phyloP scores from a whole-genome alignment of 768 basidiomycete genomes.

The Lentinula raphanica region DNA sequence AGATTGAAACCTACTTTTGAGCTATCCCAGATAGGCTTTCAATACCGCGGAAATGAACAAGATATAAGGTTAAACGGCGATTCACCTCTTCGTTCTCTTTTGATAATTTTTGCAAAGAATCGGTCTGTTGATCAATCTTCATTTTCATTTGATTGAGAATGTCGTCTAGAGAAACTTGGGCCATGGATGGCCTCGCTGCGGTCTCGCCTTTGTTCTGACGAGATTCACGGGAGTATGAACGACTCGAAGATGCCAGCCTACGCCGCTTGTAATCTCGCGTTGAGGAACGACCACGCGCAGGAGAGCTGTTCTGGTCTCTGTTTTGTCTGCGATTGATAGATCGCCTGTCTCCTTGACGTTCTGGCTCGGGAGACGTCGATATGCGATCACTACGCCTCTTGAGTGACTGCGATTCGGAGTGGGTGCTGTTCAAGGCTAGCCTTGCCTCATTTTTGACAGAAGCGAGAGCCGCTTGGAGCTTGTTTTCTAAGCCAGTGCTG shows the following conservation, averaged over 20 bases:
- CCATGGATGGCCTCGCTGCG: background rate
- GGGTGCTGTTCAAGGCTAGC: slow-evolving; percentile 4
- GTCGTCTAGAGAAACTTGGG: slow-evolving; percentile 17
- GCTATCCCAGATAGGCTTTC: background rate
- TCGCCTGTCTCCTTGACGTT: background rate
- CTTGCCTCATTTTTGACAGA: slow-evolving; percentile 27
- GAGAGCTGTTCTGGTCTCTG: background rate
- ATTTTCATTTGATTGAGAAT: slow-evolving; percentile 41
- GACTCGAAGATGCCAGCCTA: background rate
- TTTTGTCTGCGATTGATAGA: background rate
- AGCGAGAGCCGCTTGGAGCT: slow-evolving; percentile 28
- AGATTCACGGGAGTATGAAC: background rate
- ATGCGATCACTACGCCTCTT: background rate
- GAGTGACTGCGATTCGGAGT: slow-evolving; percentile 8
- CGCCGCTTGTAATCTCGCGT: slow-evolving; percentile 4
- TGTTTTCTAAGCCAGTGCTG: slow-evolving; percentile 29
- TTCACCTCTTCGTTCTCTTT: slow-evolving; percentile 46
- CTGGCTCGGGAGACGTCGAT: background rate
- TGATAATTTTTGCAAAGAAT: slow-evolving; percentile 34
- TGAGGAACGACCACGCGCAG: background rate
- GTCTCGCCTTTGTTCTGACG: background rate
- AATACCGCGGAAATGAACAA: background rate
- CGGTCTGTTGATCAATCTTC: slow-evolving; percentile 45
- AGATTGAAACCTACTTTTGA: slow-evolving; percentile 1
- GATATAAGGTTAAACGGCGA: background rate